Evolutionary conservation across 2,329 filamentous ascomycete species (phyloP), one percentile per base, ranked within the genome.

Genomic region (Calonectria pauciramosa): DNA sequence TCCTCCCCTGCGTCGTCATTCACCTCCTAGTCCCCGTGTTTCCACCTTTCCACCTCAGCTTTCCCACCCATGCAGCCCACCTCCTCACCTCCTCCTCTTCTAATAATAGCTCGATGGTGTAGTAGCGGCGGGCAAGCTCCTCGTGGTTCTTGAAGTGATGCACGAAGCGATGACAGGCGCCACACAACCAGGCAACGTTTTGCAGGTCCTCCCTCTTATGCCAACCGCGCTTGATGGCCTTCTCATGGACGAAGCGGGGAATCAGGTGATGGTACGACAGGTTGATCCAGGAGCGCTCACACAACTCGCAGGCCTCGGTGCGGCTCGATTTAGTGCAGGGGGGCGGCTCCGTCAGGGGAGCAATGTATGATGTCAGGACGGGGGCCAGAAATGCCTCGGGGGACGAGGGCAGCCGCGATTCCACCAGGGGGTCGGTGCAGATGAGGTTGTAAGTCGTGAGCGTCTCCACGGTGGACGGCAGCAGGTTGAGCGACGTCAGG

Each of bases 261-360:
- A 98, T 96, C 54, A 98, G 87, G 85, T 97, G 95, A 82, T 98
- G 95, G 82, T 97, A 97, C 1, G 93, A 94, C 75, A 97, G 85
- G 11, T 92, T 91, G 28, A 97, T 91, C 91, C 94, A 95, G 75
- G 92, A 90, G 1, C 95, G 89, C 2, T 88, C 90, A 83, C 95
- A 97, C 30, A 97, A 90, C 86, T 98, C 95, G 84, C 95, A 98
- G 0, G 87, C 89, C 1, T 86, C 80, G 6, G 85, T 82, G 30
- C 90, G 89, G 1, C 93, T 94, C 0, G 88, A 86, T 1, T 86
- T 85, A 80, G 93, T 93, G 10, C 91, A 87, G 0, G 94, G 93
- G 0, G 95, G 94, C 0, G 93, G 86, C 0, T 91, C 87, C 1
- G 90, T 91, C 11, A 89, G 86, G 1, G 88, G 82, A 0, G 85